These are phyloP conservation scores for Eragrostis tef DNA, from an alignment of 202 grass and related monocot species.

Conservation along the genomic window DNA sequence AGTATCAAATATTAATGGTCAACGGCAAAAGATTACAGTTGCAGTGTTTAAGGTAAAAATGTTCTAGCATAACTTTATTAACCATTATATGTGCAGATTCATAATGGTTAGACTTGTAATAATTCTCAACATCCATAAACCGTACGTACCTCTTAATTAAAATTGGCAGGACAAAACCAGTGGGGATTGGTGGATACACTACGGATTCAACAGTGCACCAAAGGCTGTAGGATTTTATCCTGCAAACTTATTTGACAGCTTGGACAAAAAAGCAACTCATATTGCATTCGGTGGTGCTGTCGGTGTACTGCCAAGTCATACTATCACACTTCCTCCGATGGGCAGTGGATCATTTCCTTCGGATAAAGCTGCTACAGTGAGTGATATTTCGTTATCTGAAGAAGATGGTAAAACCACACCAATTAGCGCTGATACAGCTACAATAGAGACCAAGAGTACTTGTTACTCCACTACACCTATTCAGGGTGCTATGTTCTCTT, in stretches of 20 bases:
- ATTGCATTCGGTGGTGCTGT: conserved; percentile 7
- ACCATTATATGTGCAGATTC: background rate
- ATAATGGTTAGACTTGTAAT: too few species aligned
- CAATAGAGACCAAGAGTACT: background rate
- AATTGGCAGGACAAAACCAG: background rate
- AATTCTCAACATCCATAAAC: too few species aligned
- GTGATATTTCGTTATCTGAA: background rate
- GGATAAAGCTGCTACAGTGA: background rate
- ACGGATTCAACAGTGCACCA: background rate
- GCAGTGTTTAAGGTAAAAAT: background rate
- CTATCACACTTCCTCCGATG: background rate
- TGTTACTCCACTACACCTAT: conserved; percentile 2
- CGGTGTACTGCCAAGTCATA: background rate
- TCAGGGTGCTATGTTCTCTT: background rate
- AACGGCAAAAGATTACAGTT: background rate
- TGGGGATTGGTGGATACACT: conserved; percentile 5
- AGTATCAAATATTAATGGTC: background rate
- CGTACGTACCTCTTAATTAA: background rate
- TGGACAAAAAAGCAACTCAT: background rate
- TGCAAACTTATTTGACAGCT: background rate
- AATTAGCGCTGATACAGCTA: background rate
- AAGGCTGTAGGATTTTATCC: background rate
- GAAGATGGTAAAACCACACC: background rate
- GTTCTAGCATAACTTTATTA: background rate
- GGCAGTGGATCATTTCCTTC: background rate